phyloP scores from a whole-genome alignment of 78 protist genomes.

The Anaeramoeba flamelloides region DNA sequence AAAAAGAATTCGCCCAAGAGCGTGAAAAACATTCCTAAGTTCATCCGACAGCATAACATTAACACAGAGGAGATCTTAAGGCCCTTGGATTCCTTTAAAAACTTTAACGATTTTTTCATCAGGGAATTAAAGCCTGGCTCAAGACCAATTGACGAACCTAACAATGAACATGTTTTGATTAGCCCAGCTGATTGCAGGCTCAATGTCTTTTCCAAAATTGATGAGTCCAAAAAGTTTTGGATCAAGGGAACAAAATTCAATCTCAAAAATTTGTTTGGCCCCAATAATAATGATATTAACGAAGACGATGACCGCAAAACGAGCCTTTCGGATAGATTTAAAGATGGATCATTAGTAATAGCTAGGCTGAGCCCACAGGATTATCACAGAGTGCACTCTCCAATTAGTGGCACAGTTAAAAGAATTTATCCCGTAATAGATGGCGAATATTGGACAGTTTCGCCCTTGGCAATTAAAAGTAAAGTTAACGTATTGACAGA shows the following conservation, averaged over 20 bases:
- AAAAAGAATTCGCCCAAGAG: too few species aligned
- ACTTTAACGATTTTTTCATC: conserved; percentile 51
- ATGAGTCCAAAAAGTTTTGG: too few species aligned
- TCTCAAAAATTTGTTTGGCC: conserved; percentile 27
- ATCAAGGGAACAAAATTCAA: too few species aligned
- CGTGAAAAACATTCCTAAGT: too few species aligned
- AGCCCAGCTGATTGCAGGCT: conserved; percentile 43
- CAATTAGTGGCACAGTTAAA: conserved; percentile 32
- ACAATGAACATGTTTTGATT: conserved; percentile 12
- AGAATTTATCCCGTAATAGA: conserved; percentile 13
- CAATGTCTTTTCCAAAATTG: conserved; percentile 39
- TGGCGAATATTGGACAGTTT: conserved; percentile 45
- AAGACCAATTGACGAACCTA: conserved; percentile 29
- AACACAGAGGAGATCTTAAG: conserved; percentile 31
- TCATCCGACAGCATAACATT: not conserved
- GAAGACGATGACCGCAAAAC: conserved; percentile 45
- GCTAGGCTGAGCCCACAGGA: conserved; percentile 59
- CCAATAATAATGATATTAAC: too few species aligned
- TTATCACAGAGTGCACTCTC: conserved; percentile 54
- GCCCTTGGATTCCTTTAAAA: conserved; percentile 22
- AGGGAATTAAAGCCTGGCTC: conserved; percentile 38
- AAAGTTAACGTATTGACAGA: conserved; percentile 38
- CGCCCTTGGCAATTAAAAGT: conserved; percentile 51
- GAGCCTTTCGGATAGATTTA: conserved; percentile 42
- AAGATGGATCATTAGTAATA: conserved; percentile 43